Evolutionary conservation across 2,329 filamentous ascomycete genomes (phyloP), one percentile per base, ranked within the genome.

Genomic region (Orbilia javanica): DNA sequence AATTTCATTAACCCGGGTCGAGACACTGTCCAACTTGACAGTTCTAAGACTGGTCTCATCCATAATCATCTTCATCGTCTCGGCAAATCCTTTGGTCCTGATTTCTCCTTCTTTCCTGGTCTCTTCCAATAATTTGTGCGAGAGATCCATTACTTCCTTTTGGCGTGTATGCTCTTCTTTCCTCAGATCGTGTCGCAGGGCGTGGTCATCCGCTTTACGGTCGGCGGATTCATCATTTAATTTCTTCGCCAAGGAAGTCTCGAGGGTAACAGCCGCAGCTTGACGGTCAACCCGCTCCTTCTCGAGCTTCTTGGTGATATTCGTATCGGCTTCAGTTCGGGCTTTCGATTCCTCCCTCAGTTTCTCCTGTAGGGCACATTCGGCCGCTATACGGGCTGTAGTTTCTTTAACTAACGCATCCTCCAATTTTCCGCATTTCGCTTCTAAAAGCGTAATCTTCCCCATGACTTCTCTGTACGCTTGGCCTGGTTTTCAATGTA

Each of bases 1-100:
- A 60, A 60, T 60, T 34, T 60, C 55, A 60, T 60, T 60, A 39
- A 60, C 55, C 31, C 55, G 55, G n/a, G 34, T 27, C 18, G 55
- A 60, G n/a, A 60, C 55, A 31, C 55, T 60, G 18, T 60, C 55
- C 55, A 60, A 6, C 34, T 60, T 60, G 20, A 60, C 55, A 18
- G 55, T 60, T 7, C 55, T n/a, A 8, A 60, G 18, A 10, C 55
- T 60, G 7, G 34, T 60, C 55, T 60, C 55, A 29, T 60, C 55
- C 55, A 60, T 60, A 39, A 60, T 60, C 55, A 60, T 60, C 20
- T 60, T 60, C 55, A 60, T 60, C 34, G 55, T 42, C 7, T 60
- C 55, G 20, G 55, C 55, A 8, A 60, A 60, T 27, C 55, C 55
- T 34, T 60, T 60, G 20, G 55, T 10, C 18, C 55, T 22, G 34